Percentiles rank a stretch among this genome's conserved stretches.
phyloP scores from a whole-genome alignment of 345 rosid genomes.

The Euphorbia lathyris region DNA sequence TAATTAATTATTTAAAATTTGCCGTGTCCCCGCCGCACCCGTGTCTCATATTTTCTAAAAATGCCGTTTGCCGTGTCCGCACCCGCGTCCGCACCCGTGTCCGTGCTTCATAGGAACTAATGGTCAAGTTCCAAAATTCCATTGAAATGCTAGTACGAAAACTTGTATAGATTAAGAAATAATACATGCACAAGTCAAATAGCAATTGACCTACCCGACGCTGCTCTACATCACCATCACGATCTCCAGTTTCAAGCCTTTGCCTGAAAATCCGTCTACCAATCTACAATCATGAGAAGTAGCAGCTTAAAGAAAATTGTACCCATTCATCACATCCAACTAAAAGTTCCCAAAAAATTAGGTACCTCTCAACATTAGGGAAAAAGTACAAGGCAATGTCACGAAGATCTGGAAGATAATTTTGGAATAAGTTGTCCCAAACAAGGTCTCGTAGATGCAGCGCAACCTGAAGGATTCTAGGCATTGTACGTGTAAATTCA shows the following conservation, averaged over 20 bases:
- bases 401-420: conserved; percentile 33
- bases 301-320: not conserved
- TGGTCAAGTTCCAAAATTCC: conserved; percentile 53
- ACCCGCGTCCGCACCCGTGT: too few species aligned
- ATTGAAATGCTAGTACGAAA: not conserved
- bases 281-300: conserved; percentile 44
- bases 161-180: not conserved
- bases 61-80: too few species aligned
- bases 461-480: conserved; percentile 41
- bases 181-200: conserved; percentile 4
- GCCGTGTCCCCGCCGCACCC: too few species aligned
- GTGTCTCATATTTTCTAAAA: too few species aligned
- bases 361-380: conserved; percentile 51
- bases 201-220: conserved; percentile 65
- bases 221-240: conserved; percentile 81
- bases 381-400: conserved; percentile 53
- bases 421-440: conserved; percentile 28
- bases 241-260: conserved; percentile 97
- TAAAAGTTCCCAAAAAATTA: conserved; percentile 1
- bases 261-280: conserved; percentile 89
- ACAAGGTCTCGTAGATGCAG: conserved; percentile 37
- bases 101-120: too few species aligned
- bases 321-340: not conserved
- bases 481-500: conserved; percentile 40
- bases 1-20: too few species aligned